Evolutionary conservation across 2,329 filamentous ascomycete species (phyloP), one percentile per base, ranked within the genome.

Genomic region (Juglanconis juglandina): DNA sequence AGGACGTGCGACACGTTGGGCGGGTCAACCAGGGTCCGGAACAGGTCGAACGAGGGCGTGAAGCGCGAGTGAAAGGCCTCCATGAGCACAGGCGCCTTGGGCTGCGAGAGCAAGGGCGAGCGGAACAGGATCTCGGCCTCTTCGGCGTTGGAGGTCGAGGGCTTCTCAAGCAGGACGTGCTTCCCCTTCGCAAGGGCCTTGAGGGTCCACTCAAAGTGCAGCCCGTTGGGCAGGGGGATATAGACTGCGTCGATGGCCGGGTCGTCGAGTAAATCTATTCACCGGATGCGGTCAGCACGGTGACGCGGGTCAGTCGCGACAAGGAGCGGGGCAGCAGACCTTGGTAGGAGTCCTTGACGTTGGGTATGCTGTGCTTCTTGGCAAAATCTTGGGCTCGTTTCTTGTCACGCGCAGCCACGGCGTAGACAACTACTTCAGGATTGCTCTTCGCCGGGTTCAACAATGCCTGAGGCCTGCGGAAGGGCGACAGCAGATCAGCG

Each of bases 141-240:
- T 0, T 53, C 60, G 3, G 71, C 67, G 65, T 81, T 84, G 33
- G 74, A 75, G n/a, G 73, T 75, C 0, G 76, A 74, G 0, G 82
- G 81, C 67, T 84, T 84, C 67, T 85, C 82, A 2, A 84, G 69
- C 0, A 85, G 75, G 24, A 86, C 81, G 64, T 85, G 81, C 64
- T 84, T 85, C 4, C 79, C 79, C 3, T 76, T 76, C 30, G 70
- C 66, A 30, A 85, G 69, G 3, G 80, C 75, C 56, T 77, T 76
- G 14, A 79, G 64, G 8, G 80, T 74, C 78, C 79, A 84, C 66
- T 81, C 76, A 51, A 69, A 72, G 65, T 78, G 76, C 8, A 77
- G 66, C 4, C 72, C 70, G 56, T 73, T 74, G 5, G 78, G 77
- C 4, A 84, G 72, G 6, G 80, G 75, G 59, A 84, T 80, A 67